Base-by-base conservation (phyloP, 192 early-diverging fungal genomes). In the Podila horticola region DNA sequence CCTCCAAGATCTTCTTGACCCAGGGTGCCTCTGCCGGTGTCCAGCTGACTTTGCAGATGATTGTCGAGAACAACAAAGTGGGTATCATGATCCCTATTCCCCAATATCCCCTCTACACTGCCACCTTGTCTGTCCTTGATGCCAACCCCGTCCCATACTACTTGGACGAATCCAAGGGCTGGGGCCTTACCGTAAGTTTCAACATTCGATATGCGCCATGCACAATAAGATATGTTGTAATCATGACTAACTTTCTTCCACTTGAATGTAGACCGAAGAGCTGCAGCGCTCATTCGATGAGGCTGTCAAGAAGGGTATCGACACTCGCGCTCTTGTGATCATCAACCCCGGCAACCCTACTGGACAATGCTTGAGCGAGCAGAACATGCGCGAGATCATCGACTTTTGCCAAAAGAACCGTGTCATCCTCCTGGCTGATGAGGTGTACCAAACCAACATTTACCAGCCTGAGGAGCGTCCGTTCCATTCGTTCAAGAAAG, bases 321-420 rank as follows among this genome's bases (percentile, higher is more conserved):
- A 99, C 29, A 95, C 98, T 28, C 94, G 97, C 58, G 98, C 97
- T 3, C 82, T 99, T 59, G 95, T 93, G 66, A 95, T 99, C 52
- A 98, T 99, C 75, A 99, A 99, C 82, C 98, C 98, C 19, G 98
- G 98, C 34, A 99, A 99, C 90, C 98, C 98, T 24, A 99, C 98
- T 4, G 98, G 98, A 62, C 94, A 95, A 71, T 94, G 92, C 75
- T 87, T 99, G 52, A 82, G 83, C 20, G 87, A 90, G 75, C 86
- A 94, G 49, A 95, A 96, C 76, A 97, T 99, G 87, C 85, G 84
- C 12, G 94, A 96, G 86, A 94, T 99, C 57, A 91, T 99, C 61
- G 86, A 89, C 57, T 96, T 98, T 83, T 97, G 96, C 83, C 86
- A 93, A 72, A 75, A 84, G 58, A 92, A 99, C 77, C 88, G 76